Evolutionary conservation across 2,329 filamentous ascomycete genomes (phyloP).

Genomic region (Raffaelea arxii): DNA sequence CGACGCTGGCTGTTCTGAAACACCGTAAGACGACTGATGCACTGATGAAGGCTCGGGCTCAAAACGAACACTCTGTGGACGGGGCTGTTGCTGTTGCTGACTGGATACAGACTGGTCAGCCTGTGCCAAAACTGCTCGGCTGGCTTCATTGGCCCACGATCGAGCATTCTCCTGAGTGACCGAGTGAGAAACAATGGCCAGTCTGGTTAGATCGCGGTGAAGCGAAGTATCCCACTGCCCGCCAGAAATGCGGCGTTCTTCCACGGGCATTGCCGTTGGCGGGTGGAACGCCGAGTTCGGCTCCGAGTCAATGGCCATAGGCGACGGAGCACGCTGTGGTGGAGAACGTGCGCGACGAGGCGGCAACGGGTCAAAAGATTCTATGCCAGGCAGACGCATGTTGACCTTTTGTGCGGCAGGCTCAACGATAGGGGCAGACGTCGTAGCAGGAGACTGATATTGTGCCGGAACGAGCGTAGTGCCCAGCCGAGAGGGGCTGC

Average conservation of each 20-base stretch:
- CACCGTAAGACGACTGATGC: conserved; percentile 9
- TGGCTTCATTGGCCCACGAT: conserved; percentile 47
- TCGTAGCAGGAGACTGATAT: conserved; percentile 28
- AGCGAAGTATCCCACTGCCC: conserved; percentile 54
- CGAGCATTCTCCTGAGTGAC: conserved; percentile 42
- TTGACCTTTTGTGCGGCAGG: conserved; percentile 42
- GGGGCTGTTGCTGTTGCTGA: conserved; percentile 1
- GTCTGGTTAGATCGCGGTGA: conserved; percentile 54
- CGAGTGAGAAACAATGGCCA: conserved; percentile 49
- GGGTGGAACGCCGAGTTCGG: conserved; percentile 22
- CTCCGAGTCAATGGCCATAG: conserved; percentile 63
- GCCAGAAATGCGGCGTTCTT: conserved; percentile 35
- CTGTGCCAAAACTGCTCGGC: conserved; percentile 44
- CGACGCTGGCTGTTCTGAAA: neutral
- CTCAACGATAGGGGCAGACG: conserved; percentile 36
- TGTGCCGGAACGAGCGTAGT: conserved; percentile 63
- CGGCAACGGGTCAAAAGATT: conserved; percentile 76
- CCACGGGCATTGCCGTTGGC: conserved; percentile 21
- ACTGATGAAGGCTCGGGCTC: conserved; percentile 33
- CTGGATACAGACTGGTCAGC: conserved; percentile 38
- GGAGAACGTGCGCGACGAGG: conserved; percentile 53
- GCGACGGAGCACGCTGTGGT: conserved; percentile 56
- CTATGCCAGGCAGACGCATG: conserved; percentile 75
- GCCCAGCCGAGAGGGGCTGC: conserved; percentile 45
- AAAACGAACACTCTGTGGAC: conserved; percentile 40